phyloP scores from a whole-genome alignment of 1,284 basidiomycete species.

The Boletellus sp. region DNA sequence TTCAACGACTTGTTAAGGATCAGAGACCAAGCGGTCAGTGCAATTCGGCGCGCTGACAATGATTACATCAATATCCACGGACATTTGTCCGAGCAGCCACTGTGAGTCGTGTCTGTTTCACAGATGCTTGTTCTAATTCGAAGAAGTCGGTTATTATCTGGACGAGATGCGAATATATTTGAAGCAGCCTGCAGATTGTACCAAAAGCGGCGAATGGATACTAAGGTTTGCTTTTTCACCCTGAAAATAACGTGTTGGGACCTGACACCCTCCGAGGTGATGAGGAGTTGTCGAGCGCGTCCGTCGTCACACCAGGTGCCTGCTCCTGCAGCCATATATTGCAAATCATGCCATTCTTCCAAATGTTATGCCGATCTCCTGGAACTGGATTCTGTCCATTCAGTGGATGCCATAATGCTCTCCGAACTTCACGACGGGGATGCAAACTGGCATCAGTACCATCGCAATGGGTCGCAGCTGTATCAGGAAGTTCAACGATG shows the following conservation, averaged over 20 bases:
- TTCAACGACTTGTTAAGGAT: conserved; percentile 37
- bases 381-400: conserved; percentile 43
- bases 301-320: conserved; percentile 18
- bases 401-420: conserved; percentile 45
- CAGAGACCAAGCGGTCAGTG: conserved; percentile 39
- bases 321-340: conserved; percentile 34
- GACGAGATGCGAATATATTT: conserved; percentile 25
- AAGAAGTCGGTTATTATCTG: conserved; percentile 24
- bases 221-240: conserved; percentile 11
- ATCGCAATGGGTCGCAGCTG: conserved; percentile 30
- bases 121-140: conserved; percentile 13
- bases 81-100: conserved; percentile 18
- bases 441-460: conserved; percentile 45
- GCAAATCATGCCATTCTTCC: conserved; percentile 48
- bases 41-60: conserved; percentile 33
- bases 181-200: conserved; percentile 35
- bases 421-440: conserved; percentile 28
- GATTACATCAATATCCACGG: conserved; percentile 27
- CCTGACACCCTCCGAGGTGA: conserved; percentile 11
- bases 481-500: conserved; percentile 23
- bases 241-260: neutral
- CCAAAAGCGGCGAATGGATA: conserved; percentile 18
- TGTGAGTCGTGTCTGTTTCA: conserved; percentile 17
- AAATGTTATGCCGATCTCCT: conserved; percentile 54
- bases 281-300: conserved; percentile 25